Base-by-base conservation (phyloP, 2,329 filamentous ascomycete genomes). In the Magnaporthales sp. region DNA sequence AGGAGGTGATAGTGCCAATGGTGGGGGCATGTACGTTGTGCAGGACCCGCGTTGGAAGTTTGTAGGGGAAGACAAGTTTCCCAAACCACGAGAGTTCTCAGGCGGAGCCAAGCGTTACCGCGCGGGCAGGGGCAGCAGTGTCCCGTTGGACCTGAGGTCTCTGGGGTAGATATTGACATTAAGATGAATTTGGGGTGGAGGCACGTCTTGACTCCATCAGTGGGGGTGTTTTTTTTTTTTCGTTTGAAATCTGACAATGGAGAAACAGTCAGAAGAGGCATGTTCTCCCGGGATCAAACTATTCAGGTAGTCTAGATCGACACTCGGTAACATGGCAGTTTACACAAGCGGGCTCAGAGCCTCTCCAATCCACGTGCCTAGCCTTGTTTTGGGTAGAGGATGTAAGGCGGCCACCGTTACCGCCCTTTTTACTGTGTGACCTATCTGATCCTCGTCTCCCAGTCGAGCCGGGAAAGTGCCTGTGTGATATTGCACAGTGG, bases 91-190 rank as follows among this genome's bases (percentile, higher is more conserved):
- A 73, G 88, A 91, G 1, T 97, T 96, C 74, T 79, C 83, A 1
- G 90, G 90, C n/a, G 87, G 86, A 3, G 79, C 84, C 24, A 93
- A 90, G 75, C 88, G 87, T 75, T 99, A 98, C 77, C 84, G 94
- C 69, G 95, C 95, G 46, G 95, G 95, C 9, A 86, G 94, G 74
- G 94, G 93, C 32, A 97, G 93, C 79, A 97, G 91, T 80, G 93
- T 98, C 71, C 95, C 95, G 31, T 80, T 98, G 72, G 92, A 98
- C 80, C 78, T 99, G 74, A 86, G 82, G 70, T 81, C 83, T 90
- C 62, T 79, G 62, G 65, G 51, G 13, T 64, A 38, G 26, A 31
- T n/a, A 24, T 58, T 29, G 22, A 19, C 24, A 62, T n/a, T 19
- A 46, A n/a, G 38, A 19, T n/a, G 31, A 4, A 31, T 46, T 38